Base-by-base conservation (phyloP, 75 land plant species). In the Cryptomeria japonica region DNA sequence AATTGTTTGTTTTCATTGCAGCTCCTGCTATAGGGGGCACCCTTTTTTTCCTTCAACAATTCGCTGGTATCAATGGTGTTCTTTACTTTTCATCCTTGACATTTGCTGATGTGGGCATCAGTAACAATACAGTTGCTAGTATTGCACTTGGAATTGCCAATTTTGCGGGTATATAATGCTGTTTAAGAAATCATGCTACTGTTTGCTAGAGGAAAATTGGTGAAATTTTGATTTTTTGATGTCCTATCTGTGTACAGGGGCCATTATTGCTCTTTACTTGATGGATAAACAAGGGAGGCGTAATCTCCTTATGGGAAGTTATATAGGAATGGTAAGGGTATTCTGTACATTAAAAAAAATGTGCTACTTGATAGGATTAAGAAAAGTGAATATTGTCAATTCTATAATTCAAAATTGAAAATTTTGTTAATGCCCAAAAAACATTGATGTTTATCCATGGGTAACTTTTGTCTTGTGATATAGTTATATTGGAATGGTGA, bases 51-150 rank as follows among this genome's bases (percentile, higher is more conserved):
- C 92, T 97, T 68, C 99, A 97, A 85, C 99, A 97, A 56, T 97
- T 97, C 90, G 93, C 99, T 80, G 99, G 99, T 85, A 96, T 97
- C 88, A 97, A 96, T 91, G 99, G 98, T 64, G 96, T 97, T 78
- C 93, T 97, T 41, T 97, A 96, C 86, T 97, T 97, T 89, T 97
- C 99, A 85, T 96, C 99, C 49, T 90, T 94, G 86, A 95, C 97
- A 16, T 96, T 97, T 88, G 89, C 90, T 87, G 97, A 95, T 91
- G 95, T 95, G 37, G 99, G 99, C 53, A 90, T 97, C 10, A 89
- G 93, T 53, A 92, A 92, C 88, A 88, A 92, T 80, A 88, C 93
- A 83, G 85, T 89, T 31, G 99, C 99, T 86, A 97, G 99, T 90
- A 90, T 94, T 38, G 88, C 88, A 88, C 93, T 96, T 85, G 98